Evolutionary conservation across 2,329 filamentous ascomycete genomes (phyloP).

Genomic region (Pseudomassariella vexata): DNA sequence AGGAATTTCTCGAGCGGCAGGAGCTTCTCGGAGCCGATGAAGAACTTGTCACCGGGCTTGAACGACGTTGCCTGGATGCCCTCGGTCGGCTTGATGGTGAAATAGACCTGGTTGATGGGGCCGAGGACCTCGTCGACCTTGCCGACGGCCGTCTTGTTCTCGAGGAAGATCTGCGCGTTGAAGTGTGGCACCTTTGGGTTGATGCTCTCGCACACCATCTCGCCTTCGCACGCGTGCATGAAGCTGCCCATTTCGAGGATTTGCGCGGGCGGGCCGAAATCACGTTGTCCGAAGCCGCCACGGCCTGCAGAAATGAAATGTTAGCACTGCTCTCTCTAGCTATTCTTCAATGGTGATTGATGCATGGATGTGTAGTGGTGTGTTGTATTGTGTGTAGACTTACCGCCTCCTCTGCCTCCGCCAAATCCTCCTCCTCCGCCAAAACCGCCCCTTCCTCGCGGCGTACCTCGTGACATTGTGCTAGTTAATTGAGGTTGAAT

Average conservation of each 20-base stretch:
- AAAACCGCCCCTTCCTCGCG: conserved; percentile 24
- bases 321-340: too few relatives aligned
- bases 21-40: conserved; percentile 89
- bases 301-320: conserved; percentile 19
- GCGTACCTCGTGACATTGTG: conserved; percentile 27
- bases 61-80: conserved; percentile 93
- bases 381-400: conserved; percentile 10
- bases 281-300: conserved; percentile 25
- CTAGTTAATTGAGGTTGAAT: too few relatives aligned
- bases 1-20: conserved; percentile 94
- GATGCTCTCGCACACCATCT: conserved; percentile 94
- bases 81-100: conserved; percentile 95
- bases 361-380: not conserved
- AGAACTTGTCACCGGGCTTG: conserved; percentile 96
- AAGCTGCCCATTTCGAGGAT: conserved; percentile 80
- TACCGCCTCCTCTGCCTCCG: conserved; percentile 21
- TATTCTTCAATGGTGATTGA: not conserved
- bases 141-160: conserved; percentile 94
- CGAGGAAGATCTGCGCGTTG: conserved; percentile 97
- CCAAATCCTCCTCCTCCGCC: conserved; percentile 20
- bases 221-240: conserved; percentile 90
- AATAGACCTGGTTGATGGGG: conserved; percentile 95
- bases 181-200: conserved; percentile 98
- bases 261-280: conserved; percentile 26
- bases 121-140: conserved; percentile 98